Percentiles rank a stretch among this genome's conserved stretches.
Evolutionary conservation across 176 grass and related monocot genomes (phyloP).

Genomic region (Microstegium vimineum): DNA sequence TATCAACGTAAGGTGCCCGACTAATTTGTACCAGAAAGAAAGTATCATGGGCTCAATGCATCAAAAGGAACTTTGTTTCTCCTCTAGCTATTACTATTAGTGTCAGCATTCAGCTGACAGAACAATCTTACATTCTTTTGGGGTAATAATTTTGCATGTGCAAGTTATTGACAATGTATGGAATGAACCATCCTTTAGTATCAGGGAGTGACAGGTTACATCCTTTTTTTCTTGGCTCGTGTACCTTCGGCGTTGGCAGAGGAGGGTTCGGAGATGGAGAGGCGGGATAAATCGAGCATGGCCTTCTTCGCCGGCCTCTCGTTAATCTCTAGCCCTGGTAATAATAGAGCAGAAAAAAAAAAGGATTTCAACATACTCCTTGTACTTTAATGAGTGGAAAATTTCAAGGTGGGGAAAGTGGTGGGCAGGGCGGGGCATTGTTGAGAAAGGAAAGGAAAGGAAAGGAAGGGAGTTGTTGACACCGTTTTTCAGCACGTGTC

Average conservation of each 20-base stretch:
- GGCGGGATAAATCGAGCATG: slow-evolving; percentile 56
- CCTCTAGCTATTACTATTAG: no score
- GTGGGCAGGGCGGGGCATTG: neutral
- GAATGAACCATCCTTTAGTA: neutral
- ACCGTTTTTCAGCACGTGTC: no score
- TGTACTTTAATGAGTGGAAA: neutral
- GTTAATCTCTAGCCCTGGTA: slow-evolving; percentile 77
- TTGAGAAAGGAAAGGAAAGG: neutral
- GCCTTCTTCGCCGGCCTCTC: slow-evolving; percentile 69
- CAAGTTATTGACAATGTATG: neutral
- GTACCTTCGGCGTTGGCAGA: slow-evolving; percentile 30
- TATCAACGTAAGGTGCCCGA: neutral
- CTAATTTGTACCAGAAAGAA: no score
- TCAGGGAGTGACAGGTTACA: neutral
- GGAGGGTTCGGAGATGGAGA: slow-evolving; percentile 49
- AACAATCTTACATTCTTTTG: no score
- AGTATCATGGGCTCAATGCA: no score
- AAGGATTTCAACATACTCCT: neutral
- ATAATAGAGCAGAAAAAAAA: neutral
- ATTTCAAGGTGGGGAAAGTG: neutral
- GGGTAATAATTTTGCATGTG: neutral
- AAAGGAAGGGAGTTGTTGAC: neutral
- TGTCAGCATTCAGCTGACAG: no score
- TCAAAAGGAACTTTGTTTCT: no score
- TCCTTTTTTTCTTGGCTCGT: neutral